Evolutionary conservation across 352 stramenopile genomes (phyloP), one percentile per base, ranked within the genome.

Genomic region (Globisporangium takayamanum): DNA sequence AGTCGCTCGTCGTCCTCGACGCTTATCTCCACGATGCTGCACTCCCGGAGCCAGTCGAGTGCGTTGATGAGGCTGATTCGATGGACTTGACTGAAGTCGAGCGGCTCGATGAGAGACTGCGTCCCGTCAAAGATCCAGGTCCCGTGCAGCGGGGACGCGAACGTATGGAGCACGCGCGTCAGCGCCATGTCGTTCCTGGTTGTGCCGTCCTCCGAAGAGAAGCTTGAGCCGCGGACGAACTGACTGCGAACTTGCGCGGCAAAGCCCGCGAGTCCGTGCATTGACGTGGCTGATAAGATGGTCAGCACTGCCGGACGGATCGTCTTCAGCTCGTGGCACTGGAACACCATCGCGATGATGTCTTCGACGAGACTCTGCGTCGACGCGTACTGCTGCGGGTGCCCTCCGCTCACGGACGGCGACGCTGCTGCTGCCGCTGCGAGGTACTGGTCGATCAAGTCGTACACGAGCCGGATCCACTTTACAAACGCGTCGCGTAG

Each of bases 261-360:
- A 37, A 73, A 77, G 10, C 66, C 42, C 18, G 73, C 63, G 53
- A 80, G 64, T 2, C 72, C 69, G 20, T 69, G 63, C 72, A 80
- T 75, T 3, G 39, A 61, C 28, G 65, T 74, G 4, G 69, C 59
- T 5, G 59, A 59, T 8, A 77, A 60, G 12, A 75, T 53, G 11
- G 55, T 60, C 41, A 77, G 52, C 33, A 80, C 25, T 0, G 57
- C 46, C 11, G 63, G 50, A 25, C 69, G 72, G 28, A 80, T 53
- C 12, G 56, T 53, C 55, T 69, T 66, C 20, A 77, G 59, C 7
- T 60, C 37, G 11, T 75, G 61, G 55, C 66, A 62, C 50, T 75
- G 66, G 51, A 80, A 77, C 22, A 77, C 66, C 22, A 62, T 61
- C 41, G 61, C 47, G 52, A 76, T 61, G 39, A 80, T 69, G 12